Evolutionary conservation across 2,329 filamentous ascomycete genomes (phyloP).

Genomic region (Grosmannia serpens): DNA sequence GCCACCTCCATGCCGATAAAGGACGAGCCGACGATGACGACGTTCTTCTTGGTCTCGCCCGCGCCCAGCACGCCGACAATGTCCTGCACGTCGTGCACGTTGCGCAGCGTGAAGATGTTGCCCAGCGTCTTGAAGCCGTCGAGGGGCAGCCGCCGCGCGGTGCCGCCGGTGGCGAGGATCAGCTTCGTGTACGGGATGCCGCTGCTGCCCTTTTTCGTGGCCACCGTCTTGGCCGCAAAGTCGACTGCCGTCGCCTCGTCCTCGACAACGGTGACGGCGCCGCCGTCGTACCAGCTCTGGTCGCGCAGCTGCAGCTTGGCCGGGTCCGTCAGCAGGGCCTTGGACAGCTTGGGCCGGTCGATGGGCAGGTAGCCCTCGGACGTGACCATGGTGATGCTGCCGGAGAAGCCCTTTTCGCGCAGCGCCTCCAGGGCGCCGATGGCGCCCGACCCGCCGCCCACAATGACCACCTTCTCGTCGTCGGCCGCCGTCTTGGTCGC

Average conservation of each 20-base stretch:
- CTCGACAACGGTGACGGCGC: conserved; percentile 43
- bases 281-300: conserved; percentile 62
- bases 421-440: conserved; percentile 74
- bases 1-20: conserved; percentile 99
- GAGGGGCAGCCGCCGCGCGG: conserved; percentile 62
- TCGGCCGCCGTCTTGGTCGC: conserved; percentile 32
- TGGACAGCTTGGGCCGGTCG: conserved; percentile 91
- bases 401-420: conserved; percentile 68
- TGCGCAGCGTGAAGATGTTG: conserved; percentile 80
- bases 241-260: conserved; percentile 64
- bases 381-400: conserved; percentile 70
- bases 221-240: conserved; percentile 60
- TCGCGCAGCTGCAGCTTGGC: conserved; percentile 69
- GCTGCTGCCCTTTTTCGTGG: conserved; percentile 62
- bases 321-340: conserved; percentile 74
- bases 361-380: conserved; percentile 79
- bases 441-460: conserved; percentile 79
- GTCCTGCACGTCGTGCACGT: conserved; percentile 61
- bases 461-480: conserved; percentile 63
- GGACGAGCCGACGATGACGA: conserved; percentile 82
- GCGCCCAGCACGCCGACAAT: conserved; percentile 71
- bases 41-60: conserved; percentile 57
- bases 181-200: conserved; percentile 68
- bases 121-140: conserved; percentile 74
- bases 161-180: conserved; percentile 79